phyloP scores from a whole-genome alignment of 768 basidiomycete species.

The Termitomyces sp. region DNA sequence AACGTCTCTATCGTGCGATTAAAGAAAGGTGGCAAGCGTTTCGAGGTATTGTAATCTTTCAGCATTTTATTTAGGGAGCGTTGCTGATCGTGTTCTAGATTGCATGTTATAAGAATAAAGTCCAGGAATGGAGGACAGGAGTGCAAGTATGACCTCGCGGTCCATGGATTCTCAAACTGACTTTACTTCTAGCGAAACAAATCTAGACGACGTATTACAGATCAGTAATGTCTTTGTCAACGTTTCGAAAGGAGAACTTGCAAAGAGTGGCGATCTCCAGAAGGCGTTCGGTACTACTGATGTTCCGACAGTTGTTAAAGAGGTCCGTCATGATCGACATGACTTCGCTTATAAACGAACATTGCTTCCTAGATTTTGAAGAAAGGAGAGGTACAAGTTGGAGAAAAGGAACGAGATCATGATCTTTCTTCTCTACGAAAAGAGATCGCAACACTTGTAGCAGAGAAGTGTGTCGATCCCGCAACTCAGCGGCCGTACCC shows the following conservation, averaged over 20 bases:
- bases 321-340: slow-evolving; percentile 47
- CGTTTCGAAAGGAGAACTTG: slow-evolving; percentile 93
- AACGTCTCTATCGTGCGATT: slow-evolving; percentile 95
- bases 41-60: slow-evolving; percentile 56
- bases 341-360: neutral
- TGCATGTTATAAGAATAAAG: slow-evolving; percentile 99
- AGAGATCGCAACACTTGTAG: slow-evolving; percentile 92
- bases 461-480: slow-evolving; percentile 96
- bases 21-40: slow-evolving; percentile 96
- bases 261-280: slow-evolving; percentile 82
- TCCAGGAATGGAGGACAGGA: slow-evolving; percentile 92
- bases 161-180: neutral
- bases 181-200: slow-evolving; percentile 61
- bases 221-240: slow-evolving; percentile 95
- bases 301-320: slow-evolving; percentile 67
- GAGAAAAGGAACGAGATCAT: slow-evolving; percentile 94
- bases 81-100: slow-evolving; percentile 42
- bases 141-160: slow-evolving; percentile 47
- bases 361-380: slow-evolving; percentile 64
- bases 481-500: slow-evolving; percentile 84
- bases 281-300: slow-evolving; percentile 86
- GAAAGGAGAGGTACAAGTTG: slow-evolving; percentile 96
- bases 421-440: slow-evolving; percentile 74
- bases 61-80: neutral
- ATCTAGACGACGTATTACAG: slow-evolving; percentile 93